Evolutionary conservation across 345 rosid genomes (phyloP).

Genomic region (Passiflora organensis): DNA sequence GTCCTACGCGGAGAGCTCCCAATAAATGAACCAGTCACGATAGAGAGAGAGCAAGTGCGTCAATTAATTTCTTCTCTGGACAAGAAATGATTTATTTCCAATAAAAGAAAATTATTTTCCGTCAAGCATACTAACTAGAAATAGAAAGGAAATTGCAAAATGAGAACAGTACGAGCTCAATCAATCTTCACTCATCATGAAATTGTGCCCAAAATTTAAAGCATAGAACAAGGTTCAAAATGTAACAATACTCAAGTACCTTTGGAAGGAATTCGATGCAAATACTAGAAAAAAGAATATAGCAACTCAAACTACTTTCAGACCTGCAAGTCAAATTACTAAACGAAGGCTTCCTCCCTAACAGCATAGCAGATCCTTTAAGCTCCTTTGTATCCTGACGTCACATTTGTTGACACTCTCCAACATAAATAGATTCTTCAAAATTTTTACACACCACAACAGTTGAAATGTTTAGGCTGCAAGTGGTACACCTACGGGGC

Average conservation of each 20-base stretch:
- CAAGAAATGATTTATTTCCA: too few relatives aligned
- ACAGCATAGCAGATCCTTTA: not conserved
- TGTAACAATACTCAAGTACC: not conserved
- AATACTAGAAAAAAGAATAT: too few relatives aligned
- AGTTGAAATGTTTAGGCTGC: slow-evolving; percentile 39
- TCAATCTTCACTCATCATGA: not conserved
- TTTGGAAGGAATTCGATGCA: not conserved
- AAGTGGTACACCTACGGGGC: slow-evolving; percentile 56
- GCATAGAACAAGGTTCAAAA: slow-evolving; percentile 1
- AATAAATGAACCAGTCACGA: too few relatives aligned
- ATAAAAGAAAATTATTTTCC: not conserved
- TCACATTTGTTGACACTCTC: slow-evolving; percentile 25
- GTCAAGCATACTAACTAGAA: not conserved
- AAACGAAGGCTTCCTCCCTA: slow-evolving; percentile 5
- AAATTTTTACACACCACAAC: slow-evolving; percentile 19
- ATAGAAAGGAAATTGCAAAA: not conserved
- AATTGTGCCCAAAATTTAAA: not conserved
- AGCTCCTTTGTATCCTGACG: not conserved
- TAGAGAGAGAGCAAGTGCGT: too few relatives aligned
- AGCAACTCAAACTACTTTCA: not conserved
- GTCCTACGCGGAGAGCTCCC: too few relatives aligned
- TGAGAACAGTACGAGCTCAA: not conserved
- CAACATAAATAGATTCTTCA: slow-evolving; percentile 39
- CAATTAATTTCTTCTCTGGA: too few relatives aligned
- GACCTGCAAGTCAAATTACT: not conserved